A percentile compares a stretch with the other conserved stretches of the same genome.
These are phyloP conservation scores for Aciculosporium take DNA, from an alignment of 2,329 filamentous ascomycete genomes.

Conservation along the genomic window DNA sequence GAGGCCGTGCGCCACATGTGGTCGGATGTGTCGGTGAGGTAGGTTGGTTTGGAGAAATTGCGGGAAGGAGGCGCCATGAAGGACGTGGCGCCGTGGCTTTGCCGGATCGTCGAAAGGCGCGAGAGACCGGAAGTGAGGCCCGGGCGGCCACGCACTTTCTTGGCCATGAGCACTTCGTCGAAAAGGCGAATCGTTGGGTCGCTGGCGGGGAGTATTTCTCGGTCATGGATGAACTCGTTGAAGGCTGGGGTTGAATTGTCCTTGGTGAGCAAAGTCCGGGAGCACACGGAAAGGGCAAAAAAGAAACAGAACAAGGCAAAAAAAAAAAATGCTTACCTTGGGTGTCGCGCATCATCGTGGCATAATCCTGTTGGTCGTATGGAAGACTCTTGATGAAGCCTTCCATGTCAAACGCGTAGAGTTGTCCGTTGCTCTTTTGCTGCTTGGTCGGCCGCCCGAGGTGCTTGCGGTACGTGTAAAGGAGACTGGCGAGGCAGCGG, in stretches of 20 bases:
- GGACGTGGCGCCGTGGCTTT: constrained; percentile 32
- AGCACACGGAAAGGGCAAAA: no score
- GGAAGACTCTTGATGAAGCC: constrained; percentile 51
- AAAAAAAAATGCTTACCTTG: constrained; percentile 34
- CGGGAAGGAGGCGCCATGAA: constrained; percentile 23
- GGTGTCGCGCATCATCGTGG: constrained; percentile 49
- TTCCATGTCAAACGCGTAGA: constrained; percentile 51
- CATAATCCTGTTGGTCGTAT: constrained; percentile 51
- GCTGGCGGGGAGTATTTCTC: constrained; percentile 49
- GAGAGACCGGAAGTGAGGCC: constrained; percentile 51
- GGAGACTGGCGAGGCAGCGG: constrained; percentile 48
- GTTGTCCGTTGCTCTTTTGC: constrained; percentile 44
- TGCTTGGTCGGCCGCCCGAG: constrained; percentile 44
- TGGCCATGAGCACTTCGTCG: constrained; percentile 72
- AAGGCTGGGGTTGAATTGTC: constrained; percentile 33
- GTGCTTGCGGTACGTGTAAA: constrained; percentile 53
- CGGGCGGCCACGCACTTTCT: constrained; percentile 52
- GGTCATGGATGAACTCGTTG: constrained; percentile 74
- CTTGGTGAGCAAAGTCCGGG: background rate
- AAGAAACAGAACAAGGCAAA: background rate
- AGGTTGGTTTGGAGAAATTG: constrained; percentile 31
- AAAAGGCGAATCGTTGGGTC: constrained; percentile 61
- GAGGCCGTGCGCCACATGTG: constrained; percentile 65
- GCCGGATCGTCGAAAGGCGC: constrained; percentile 44
- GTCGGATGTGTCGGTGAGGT: constrained; percentile 58